Conservation (phyloP, 2,329 filamentous ascomycete genomes). For the Venturia nashicola region DNA sequence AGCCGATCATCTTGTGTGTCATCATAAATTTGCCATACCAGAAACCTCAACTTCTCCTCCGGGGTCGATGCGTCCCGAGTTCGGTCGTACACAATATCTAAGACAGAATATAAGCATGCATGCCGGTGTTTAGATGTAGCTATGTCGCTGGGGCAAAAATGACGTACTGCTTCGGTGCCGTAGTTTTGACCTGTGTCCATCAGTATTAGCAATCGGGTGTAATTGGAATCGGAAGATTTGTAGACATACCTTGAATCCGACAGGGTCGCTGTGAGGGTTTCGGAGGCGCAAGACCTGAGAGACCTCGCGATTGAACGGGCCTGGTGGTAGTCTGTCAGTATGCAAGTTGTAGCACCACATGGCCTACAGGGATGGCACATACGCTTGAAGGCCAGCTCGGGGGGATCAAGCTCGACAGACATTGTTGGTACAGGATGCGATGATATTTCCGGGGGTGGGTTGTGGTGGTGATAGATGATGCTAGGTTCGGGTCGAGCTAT, state of each 20-base stretch:
- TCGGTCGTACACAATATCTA: slow-evolving; percentile 95
- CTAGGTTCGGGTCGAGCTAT: neutral
- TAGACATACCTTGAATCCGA: slow-evolving; percentile 51
- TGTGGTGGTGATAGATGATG: neutral
- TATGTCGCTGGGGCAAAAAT: neutral
- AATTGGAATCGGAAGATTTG: neutral
- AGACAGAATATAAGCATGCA: neutral
- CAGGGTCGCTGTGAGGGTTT: slow-evolving; percentile 44
- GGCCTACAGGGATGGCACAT: slow-evolving; percentile 24
- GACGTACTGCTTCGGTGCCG: slow-evolving; percentile 91
- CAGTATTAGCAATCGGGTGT: neutral
- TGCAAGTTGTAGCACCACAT: neutral
- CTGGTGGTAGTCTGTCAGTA: slow-evolving; percentile 22
- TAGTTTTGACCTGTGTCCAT: slow-evolving; percentile 80
- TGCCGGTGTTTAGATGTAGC: neutral
- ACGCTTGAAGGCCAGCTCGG: slow-evolving; percentile 91
- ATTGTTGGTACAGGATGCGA: slow-evolving; percentile 38
- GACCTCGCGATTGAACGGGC: slow-evolving; percentile 52
- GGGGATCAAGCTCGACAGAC: slow-evolving; percentile 88
- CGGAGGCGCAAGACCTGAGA: slow-evolving; percentile 47
- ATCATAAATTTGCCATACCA: slow-evolving; percentile 43
- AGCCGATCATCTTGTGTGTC: neutral
- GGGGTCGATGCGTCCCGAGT: slow-evolving; percentile 90
- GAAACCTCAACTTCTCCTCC: slow-evolving; percentile 85
- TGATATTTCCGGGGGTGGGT: neutral